Evolutionary conservation across 257 asterid species (phyloP).

Genomic region (Ehretia macrophylla): DNA sequence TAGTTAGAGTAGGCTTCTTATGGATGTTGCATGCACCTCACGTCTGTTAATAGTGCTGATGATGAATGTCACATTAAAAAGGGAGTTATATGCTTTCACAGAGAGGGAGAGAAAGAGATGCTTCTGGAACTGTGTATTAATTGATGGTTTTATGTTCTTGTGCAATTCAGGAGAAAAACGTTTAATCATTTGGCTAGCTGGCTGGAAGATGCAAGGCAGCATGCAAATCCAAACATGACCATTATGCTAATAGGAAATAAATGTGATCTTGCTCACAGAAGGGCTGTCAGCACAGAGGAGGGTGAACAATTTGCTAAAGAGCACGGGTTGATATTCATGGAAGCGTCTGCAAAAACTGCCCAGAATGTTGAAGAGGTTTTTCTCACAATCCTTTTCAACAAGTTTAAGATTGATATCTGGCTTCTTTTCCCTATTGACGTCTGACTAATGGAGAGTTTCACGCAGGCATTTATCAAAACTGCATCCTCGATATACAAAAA

Average conservation of each 20-base stretch:
- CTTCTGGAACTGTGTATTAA: too few species aligned
- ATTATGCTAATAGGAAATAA: conserved; percentile 83
- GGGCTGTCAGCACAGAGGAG: conserved; percentile 84
- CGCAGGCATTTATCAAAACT: conserved; percentile 77
- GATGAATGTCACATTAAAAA: too few species aligned
- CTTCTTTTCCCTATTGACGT: conserved; percentile 8
- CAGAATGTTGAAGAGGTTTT: conserved; percentile 81
- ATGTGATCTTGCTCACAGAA: conserved; percentile 69
- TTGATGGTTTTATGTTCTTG: too few species aligned
- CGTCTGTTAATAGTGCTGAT: too few species aligned
- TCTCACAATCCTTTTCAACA: background rate
- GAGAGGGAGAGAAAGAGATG: too few species aligned
- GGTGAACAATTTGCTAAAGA: conserved; percentile 78
- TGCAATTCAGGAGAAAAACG: conserved; percentile 62
- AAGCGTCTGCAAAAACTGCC: conserved; percentile 84
- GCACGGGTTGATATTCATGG: conserved; percentile 79
- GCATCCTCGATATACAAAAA: conserved; percentile 86
- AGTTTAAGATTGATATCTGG: too few species aligned
- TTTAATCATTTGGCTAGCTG: conserved; percentile 74
- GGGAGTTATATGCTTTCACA: too few species aligned
- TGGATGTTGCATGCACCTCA: too few species aligned
- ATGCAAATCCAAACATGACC: conserved; percentile 64
- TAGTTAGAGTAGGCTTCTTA: too few species aligned
- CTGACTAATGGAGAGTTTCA: background rate
- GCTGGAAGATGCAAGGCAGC: conserved; percentile 76